A percentile compares a stretch with the other conserved stretches of the same genome.
Evolutionary conservation across 2,329 filamentous ascomycete genomes (phyloP).

Genomic region (Parascedosporium putredinis): DNA sequence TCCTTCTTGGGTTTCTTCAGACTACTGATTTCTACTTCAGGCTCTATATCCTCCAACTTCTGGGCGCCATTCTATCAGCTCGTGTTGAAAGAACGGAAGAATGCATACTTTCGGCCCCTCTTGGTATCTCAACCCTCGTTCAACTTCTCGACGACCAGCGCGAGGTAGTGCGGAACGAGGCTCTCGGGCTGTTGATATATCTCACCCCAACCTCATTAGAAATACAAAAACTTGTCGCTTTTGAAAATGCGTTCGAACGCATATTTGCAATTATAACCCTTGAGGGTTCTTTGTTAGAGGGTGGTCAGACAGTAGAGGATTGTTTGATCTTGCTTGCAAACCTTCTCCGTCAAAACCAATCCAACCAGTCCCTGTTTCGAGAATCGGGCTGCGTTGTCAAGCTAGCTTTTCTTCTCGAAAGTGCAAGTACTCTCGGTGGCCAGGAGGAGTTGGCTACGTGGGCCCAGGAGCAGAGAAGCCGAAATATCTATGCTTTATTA

Average conservation of each 20-base stretch:
- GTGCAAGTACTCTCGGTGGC: slow-evolving; percentile 38
- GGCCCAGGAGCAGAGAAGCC: slow-evolving; percentile 68
- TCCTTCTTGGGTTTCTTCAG: slow-evolving; percentile 82
- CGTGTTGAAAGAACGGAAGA: slow-evolving; percentile 88
- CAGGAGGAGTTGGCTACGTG: slow-evolving; percentile 56
- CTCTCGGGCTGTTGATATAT: slow-evolving; percentile 74
- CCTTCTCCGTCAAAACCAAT: slow-evolving; percentile 72
- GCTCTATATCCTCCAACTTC: slow-evolving; percentile 80
- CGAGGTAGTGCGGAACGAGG: slow-evolving; percentile 83
- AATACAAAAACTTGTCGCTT: slow-evolving; percentile 89
- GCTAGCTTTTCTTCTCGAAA: slow-evolving; percentile 57
- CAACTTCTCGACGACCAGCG: slow-evolving; percentile 72
- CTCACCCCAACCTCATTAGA: slow-evolving; percentile 79
- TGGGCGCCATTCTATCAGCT: slow-evolving; percentile 75
- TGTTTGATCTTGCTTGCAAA: slow-evolving; percentile 87
- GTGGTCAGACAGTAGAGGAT: slow-evolving; percentile 82
- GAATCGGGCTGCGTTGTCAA: slow-evolving; percentile 76
- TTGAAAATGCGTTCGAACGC: slow-evolving; percentile 85
- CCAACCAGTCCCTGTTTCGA: slow-evolving; percentile 88
- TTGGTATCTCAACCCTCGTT: slow-evolving; percentile 81
- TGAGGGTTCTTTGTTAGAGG: slow-evolving; percentile 74
- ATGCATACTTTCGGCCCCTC: slow-evolving; percentile 78
- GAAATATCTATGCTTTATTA: slow-evolving; percentile 84
- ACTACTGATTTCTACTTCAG: slow-evolving; percentile 80
- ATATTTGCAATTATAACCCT: slow-evolving; percentile 71